A percentile compares a stretch with the other conserved stretches of the same genome.
phyloP scores from a whole-genome alignment of 129 eudicot species.

The Apium graveolens region DNA sequence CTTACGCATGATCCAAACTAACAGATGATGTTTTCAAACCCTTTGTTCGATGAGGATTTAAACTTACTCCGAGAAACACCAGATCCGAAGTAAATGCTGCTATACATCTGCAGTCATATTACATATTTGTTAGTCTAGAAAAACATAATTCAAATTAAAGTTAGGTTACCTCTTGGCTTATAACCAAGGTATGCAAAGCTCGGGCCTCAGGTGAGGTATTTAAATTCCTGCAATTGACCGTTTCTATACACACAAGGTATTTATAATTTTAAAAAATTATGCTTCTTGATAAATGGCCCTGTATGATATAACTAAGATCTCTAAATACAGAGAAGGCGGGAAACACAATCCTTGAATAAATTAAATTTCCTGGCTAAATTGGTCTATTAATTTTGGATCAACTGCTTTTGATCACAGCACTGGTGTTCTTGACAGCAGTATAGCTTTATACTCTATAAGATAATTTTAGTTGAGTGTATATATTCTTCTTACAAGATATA shows the following conservation, averaged over 20 bases:
- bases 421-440: background rate
- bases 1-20: conserved; percentile 98
- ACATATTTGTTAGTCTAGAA: conserved; percentile 6
- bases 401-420: background rate
- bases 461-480: background rate
- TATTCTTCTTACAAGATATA: background rate
- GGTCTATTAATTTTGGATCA: background rate
- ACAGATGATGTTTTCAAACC: conserved; percentile 58
- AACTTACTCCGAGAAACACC: conserved; percentile 52
- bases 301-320: background rate
- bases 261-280: background rate
- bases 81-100: conserved; percentile 91
- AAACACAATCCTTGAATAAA: background rate
- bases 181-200: background rate
- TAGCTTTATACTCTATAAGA: background rate
- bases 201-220: background rate
- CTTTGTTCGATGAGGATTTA: conserved; percentile 85
- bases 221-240: background rate
- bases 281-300: background rate
- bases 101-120: conserved; percentile 64
- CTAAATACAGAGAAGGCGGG: background rate
- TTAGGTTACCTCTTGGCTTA: background rate
- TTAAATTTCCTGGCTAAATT: background rate
- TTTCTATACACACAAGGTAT: background rate
- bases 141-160: background rate